Conservation (phyloP, 2,329 filamentous ascomycete species). For the Neoascochyta sp. region DNA sequence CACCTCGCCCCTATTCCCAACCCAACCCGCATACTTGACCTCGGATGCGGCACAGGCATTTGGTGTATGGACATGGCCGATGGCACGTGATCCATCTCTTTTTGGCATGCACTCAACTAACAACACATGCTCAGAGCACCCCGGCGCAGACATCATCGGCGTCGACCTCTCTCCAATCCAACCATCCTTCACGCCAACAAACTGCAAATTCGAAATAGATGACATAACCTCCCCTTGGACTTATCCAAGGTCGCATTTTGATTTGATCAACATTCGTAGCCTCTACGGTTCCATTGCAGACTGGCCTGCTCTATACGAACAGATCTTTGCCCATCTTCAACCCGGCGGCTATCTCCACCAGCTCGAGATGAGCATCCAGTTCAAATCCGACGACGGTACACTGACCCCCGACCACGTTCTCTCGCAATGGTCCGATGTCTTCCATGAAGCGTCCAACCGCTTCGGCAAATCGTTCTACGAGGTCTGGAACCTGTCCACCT, state of each 20-base stretch:
- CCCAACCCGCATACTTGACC: constrained; percentile 19
- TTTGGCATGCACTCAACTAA: background rate
- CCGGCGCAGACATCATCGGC: constrained; percentile 42
- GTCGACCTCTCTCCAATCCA: constrained; percentile 49
- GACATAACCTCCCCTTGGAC: constrained; percentile 43
- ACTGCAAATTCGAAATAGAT: constrained; percentile 46
- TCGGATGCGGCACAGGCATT: constrained; percentile 29
- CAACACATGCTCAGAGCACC: constrained; percentile 12
- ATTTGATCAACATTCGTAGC: constrained; percentile 45
- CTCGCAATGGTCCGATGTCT: constrained; percentile 22
- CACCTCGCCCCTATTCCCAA: constrained; percentile 21
- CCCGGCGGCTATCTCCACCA: constrained; percentile 41
- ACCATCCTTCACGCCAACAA: constrained; percentile 43
- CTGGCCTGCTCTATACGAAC: constrained; percentile 38
- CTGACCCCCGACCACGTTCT: constrained; percentile 29
- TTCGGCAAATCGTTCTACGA: constrained; percentile 27
- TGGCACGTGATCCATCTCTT: constrained; percentile 4
- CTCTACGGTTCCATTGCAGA: constrained; percentile 44
- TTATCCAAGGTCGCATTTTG: constrained; percentile 23
- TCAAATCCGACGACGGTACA: constrained; percentile 39
- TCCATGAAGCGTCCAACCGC: constrained; percentile 20
- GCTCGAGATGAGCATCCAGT: no score
- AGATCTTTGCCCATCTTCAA: constrained; percentile 22
- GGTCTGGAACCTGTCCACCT: constrained; percentile 23
- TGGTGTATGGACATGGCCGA: constrained; percentile 30